These are phyloP conservation scores for Hypoxylon fuscum DNA, from an alignment of 495 filamentous ascomycete genomes.

Conservation along the genomic window DNA sequence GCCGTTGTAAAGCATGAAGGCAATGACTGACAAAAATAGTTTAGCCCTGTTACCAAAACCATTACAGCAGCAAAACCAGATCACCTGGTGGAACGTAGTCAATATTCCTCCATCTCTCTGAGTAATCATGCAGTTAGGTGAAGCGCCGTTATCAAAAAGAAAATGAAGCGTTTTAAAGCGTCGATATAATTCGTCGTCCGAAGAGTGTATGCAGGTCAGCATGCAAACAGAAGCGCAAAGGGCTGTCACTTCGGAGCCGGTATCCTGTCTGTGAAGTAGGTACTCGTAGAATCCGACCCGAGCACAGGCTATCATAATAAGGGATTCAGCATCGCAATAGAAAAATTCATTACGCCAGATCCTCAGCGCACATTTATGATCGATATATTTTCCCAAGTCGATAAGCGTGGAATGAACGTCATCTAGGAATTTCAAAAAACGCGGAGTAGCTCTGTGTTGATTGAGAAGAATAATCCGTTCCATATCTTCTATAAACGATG, in stretches of 20 bases:
- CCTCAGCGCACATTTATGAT: neutral
- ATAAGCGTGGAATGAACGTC: neutral
- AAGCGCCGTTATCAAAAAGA: constrained; percentile 15
- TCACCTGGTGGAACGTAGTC: constrained; percentile 8
- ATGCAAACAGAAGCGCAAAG: neutral
- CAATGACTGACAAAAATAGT: neutral
- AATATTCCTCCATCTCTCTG: neutral
- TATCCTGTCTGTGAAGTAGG: neutral
- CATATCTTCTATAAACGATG: neutral
- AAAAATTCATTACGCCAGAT: neutral
- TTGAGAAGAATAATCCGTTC: neutral
- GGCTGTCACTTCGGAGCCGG: neutral
- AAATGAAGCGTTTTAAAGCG: constrained; percentile 3
- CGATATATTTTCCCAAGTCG: neutral
- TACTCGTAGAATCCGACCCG: constrained; percentile 8
- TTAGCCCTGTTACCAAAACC: neutral
- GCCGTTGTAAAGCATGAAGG: constrained; percentile 28
- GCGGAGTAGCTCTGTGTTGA: neutral
- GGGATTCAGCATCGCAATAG: neutral
- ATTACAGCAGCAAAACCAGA: neutral
- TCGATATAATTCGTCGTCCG: neutral
- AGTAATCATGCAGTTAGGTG: neutral
- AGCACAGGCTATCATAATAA: neutral
- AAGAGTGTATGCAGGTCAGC: neutral
- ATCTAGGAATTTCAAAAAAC: constrained; percentile 9